Conservation (phyloP, 1,284 basidiomycete species). For the Puccinia hordei region DNA sequence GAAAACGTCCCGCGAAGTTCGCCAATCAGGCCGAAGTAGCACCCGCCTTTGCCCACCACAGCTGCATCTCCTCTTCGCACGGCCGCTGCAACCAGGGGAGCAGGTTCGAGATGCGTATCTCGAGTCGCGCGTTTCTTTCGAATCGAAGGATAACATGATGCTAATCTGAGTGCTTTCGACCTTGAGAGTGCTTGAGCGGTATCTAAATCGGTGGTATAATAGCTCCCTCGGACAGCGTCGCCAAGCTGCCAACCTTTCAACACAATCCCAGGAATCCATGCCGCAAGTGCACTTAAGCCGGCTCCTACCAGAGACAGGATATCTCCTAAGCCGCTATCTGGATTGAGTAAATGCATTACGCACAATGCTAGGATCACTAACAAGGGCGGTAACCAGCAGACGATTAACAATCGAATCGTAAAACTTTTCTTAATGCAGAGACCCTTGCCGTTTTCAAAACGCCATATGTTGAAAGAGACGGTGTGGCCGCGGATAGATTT, state of each 20-base stretch:
- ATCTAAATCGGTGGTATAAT: constrained; percentile 21
- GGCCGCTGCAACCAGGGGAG: neutral
- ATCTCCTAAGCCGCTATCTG: constrained; percentile 1
- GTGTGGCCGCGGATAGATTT: constrained; percentile 1
- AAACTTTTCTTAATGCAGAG: constrained; percentile 4
- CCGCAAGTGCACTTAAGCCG: constrained; percentile 18
- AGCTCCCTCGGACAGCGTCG: constrained; percentile 16
- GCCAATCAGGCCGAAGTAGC: constrained; percentile 11
- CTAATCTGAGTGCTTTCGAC: constrained; percentile 7
- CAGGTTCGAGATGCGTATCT: constrained; percentile 22
- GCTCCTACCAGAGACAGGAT: constrained; percentile 15
- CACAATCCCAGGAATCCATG: constrained; percentile 15
- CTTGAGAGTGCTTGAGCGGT: constrained; percentile 7
- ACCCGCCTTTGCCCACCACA: constrained; percentile 14
- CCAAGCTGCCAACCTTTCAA: constrained; percentile 17
- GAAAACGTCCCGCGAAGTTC: neutral
- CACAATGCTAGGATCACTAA: constrained; percentile 4
- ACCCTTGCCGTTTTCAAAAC: constrained; percentile 4
- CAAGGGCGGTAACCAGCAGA: constrained; percentile 19
- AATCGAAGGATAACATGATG: constrained; percentile 10
- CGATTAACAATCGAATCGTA: constrained; percentile 10
- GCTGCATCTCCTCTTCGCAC: neutral
- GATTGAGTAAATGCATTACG: neutral
- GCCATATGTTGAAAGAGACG: neutral
- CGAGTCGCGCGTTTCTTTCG: neutral